Evolutionary conservation across 2,329 filamentous ascomycete genomes (phyloP), one percentile per base, ranked within the genome.

Genomic region (Beauveria rudraprayagi): DNA sequence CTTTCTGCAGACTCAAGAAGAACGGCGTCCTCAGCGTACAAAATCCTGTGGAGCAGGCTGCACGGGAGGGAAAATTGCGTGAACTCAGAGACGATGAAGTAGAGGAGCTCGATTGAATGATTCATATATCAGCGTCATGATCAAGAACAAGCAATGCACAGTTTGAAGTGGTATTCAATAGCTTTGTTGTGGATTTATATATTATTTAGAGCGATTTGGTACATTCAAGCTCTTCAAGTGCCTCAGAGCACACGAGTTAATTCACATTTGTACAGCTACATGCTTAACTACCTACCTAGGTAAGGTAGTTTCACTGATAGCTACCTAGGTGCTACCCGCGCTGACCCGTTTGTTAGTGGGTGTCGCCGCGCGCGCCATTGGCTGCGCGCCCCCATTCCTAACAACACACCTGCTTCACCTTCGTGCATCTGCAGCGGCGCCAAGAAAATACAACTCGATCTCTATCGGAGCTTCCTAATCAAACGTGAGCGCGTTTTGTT

Each of bases 11-110:
- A 63, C 76, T 94, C 48, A 90, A 84, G 70, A 83, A 83, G 64
- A 94, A 87, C 11, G 91, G 91, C 3, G 80, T 95, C 5, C 79
- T 95, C 37, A 80, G 89, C 65, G 85, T 94, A 16, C 82, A 91
- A 72, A 95, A 95, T 70, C 91, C 91, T 0, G 86, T 95, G 2
- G 83, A 85, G 61, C 78, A 84, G 67, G 89, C 90, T 0, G 76
- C 86, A 61, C 82, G 84, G 51, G 84, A 88, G 65, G 91, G 90
- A 1, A 78, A 86, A 58, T 85, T 92, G 58, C 80, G 91, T 68
- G 86, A 92, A 68, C 70, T 92, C 46, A 67, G 80, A 17, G 83
- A 85, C 59, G 83, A 85, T 63, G 73, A 74, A 22, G 72, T 77
- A 14, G 76, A 77, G 47, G 76, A 79, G 59, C 62, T 77, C 60